phyloP scores from a whole-genome alignment of 2,329 filamentous ascomycete species.

The Clarireedia sp. region DNA sequence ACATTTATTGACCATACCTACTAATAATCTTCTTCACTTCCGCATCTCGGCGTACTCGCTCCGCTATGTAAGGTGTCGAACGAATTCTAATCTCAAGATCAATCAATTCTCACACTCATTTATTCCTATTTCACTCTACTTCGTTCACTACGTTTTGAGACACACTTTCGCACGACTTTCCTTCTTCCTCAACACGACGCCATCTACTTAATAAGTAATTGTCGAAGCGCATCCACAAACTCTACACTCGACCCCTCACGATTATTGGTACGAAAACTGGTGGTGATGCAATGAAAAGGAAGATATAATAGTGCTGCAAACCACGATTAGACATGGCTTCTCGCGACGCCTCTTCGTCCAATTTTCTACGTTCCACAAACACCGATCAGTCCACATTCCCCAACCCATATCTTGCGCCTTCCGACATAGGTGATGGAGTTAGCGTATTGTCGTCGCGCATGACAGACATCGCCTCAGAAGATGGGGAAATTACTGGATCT shows the following conservation, averaged over 20 bases:
- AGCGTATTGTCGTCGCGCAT: conserved; percentile 48
- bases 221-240: neutral
- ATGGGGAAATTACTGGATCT: conserved; percentile 33
- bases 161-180: neutral
- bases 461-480: conserved; percentile 47
- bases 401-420: conserved; percentile 14
- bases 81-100: neutral
- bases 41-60: neutral
- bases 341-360: conserved; percentile 15
- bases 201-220: neutral
- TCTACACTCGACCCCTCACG: neutral
- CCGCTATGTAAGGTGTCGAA: conserved; percentile 4
- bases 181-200: neutral
- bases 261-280: neutral
- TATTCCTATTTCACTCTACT: neutral
- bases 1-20: neutral
- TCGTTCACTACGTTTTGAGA: too few relatives aligned
- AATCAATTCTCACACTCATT: conserved; percentile 9
- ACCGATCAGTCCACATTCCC: conserved; percentile 14
- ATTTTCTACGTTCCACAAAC: conserved; percentile 13
- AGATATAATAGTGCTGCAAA: neutral
- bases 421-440: conserved; percentile 33
- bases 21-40: neutral
- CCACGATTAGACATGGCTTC: conserved; percentile 18
- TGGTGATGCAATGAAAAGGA: neutral